Evolutionary conservation across 2,329 filamentous ascomycete genomes (phyloP).

Genomic region (Domatiomyces globalis): DNA sequence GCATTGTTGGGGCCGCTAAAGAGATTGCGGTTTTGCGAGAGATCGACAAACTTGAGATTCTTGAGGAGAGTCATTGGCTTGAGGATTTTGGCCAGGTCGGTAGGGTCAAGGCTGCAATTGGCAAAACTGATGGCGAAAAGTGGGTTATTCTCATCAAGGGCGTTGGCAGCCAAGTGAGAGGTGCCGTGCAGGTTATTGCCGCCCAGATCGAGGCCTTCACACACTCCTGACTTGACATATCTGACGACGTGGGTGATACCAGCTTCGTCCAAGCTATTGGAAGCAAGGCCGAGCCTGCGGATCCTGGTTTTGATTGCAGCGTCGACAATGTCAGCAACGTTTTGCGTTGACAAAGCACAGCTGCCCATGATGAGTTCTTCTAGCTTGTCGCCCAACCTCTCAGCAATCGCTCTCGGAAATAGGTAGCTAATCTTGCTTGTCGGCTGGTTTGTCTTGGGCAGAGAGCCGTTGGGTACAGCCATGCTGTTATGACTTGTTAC

Average conservation of each 20-base stretch:
- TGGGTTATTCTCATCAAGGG: slow-evolving; percentile 37
- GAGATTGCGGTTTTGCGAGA: slow-evolving; percentile 75
- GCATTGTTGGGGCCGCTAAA: slow-evolving; percentile 63
- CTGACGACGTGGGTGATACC: slow-evolving; percentile 61
- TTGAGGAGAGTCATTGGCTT: slow-evolving; percentile 56
- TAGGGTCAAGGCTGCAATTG: slow-evolving; percentile 64
- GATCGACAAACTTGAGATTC: slow-evolving; percentile 73
- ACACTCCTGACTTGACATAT: slow-evolving; percentile 62
- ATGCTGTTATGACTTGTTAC: slow-evolving; percentile 9
- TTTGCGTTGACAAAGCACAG: slow-evolving; percentile 56
- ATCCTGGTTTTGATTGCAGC: slow-evolving; percentile 67
- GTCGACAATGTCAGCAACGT: slow-evolving; percentile 65
- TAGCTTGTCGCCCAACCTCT: slow-evolving; percentile 61
- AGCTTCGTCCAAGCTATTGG: slow-evolving; percentile 61
- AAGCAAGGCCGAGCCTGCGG: slow-evolving; percentile 64
- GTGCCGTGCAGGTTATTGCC: slow-evolving; percentile 56
- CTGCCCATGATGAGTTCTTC: slow-evolving; percentile 75
- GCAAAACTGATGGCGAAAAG: slow-evolving; percentile 76
- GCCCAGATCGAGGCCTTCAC: slow-evolving; percentile 77
- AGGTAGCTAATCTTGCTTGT: slow-evolving; percentile 29
- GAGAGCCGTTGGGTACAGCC: slow-evolving; percentile 10
- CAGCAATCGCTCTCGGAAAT: slow-evolving; percentile 59
- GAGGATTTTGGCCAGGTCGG: slow-evolving; percentile 59
- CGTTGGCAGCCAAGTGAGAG: slow-evolving; percentile 35
- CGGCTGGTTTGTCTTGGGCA: slow-evolving; percentile 38